Base-by-base conservation (phyloP, 768 basidiomycete genomes). In the Hortiboletus flavorubellus region DNA sequence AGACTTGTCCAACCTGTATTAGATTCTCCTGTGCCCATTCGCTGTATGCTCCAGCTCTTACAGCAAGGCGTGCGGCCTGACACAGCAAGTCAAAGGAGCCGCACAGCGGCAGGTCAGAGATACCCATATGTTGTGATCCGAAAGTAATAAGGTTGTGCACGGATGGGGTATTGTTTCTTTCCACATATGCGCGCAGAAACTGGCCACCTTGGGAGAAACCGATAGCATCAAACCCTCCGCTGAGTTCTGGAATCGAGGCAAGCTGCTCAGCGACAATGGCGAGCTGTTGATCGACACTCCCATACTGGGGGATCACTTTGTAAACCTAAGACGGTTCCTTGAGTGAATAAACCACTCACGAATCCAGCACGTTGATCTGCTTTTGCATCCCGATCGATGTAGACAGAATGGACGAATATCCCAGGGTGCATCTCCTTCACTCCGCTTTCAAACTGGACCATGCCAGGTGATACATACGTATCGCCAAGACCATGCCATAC, bases 191-290 rank as follows among this genome's bases (percentile, higher is more conserved):
- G n/a, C 92, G 82, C 37, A 93, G 78, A 69, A 94, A 93, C 65
- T 92, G 92, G 6, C 91, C 91, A 18, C 86, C 91, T 80, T 94
- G 92, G 1, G 91, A 93, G 70, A 94, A 86, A 1, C 92, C 92
- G 49, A 94, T 84, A 15, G 88, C 92, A 65, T 93, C 91, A 61
- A 93, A 94, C 3, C 92, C 92, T 30, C 64, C 63, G 46, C 75
- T 57, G 15, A 94, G 78, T 62, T 92, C 84, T 1, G 82, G 77
- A 34, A 93, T 78, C 2, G 70, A 76, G 31, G 76, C 72, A 4
- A 94, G 72, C 65, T 93, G 89, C 30, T 77, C 73, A 14, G 86
- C 78, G 7, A 87, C 91, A 31, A 78, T 38, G 21, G 75, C 78
- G 5, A 94, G 63, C 64, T 94, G 92, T 6, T 82, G 77, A 52